phyloP scores from a whole-genome alignment of 176 grass and related monocot genomes.

The Lolium perenne region DNA sequence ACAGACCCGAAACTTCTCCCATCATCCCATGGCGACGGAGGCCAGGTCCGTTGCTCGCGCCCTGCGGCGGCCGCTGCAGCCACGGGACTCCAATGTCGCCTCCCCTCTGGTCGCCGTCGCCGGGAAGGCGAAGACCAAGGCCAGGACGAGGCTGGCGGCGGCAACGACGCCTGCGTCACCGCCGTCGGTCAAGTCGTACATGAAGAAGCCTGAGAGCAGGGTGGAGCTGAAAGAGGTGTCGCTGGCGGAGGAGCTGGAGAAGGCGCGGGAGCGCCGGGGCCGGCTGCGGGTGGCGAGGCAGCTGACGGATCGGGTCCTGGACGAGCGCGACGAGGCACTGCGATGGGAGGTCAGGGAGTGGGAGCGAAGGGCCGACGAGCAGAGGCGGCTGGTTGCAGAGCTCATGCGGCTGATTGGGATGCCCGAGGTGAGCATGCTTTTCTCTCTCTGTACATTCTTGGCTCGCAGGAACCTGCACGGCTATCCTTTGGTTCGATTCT shows the following conservation, averaged over 20 bases:
- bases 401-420: constrained; percentile 52
- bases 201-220: neutral
- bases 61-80: constrained; percentile 53
- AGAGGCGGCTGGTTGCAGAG: constrained; percentile 41
- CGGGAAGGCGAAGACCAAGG: neutral
- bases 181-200: neutral
- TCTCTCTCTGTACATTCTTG: neutral
- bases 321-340: neutral
- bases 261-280: constrained; percentile 41
- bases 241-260: constrained; percentile 60
- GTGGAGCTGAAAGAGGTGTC: constrained; percentile 33
- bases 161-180: neutral
- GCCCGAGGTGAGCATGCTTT: constrained; percentile 34
- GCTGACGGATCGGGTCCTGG: constrained; percentile 18
- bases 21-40: constrained; percentile 21
- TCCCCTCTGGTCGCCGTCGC: neutral
- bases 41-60: neutral
- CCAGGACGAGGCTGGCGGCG: neutral
- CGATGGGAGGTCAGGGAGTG: constrained; percentile 32
- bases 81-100: constrained; percentile 47
- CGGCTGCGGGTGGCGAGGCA: constrained; percentile 44
- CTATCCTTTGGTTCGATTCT: neutral
- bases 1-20: neutral
- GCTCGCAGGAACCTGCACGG: neutral
- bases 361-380: constrained; percentile 33